Percentiles rank a stretch among this genome's conserved stretches.
Conservation (phyloP, 2,329 filamentous ascomycete species). For the Trichoderma semiorbis region DNA sequence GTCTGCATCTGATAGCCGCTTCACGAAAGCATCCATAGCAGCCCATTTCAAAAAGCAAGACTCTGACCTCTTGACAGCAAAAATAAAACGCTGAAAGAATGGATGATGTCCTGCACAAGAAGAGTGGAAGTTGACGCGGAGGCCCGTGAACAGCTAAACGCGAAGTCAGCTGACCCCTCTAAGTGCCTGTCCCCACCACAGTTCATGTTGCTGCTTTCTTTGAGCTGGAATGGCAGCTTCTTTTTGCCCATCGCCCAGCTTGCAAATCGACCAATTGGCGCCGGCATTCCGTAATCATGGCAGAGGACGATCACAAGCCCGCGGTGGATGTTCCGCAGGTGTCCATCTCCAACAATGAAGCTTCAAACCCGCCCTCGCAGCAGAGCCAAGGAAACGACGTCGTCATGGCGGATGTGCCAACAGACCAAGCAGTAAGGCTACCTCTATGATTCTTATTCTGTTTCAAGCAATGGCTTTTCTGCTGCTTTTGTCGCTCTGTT, state of each 20-base stretch:
- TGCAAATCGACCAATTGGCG: not conserved
- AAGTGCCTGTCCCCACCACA: not conserved
- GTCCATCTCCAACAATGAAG: conserved; percentile 23
- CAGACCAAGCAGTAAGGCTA: conserved; percentile 39
- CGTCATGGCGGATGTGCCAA: conserved; percentile 42
- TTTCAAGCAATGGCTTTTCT: not conserved
- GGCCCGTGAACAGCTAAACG: conserved; percentile 24
- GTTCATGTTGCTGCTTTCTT: not conserved
- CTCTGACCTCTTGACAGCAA: not conserved
- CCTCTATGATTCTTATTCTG: not conserved
- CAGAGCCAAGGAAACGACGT: conserved; percentile 32
- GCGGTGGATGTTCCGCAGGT: conserved; percentile 23
- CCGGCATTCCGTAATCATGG: conserved; percentile 25
- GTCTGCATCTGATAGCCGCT: conserved; percentile 26
- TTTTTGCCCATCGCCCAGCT: not conserved
- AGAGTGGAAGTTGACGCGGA: conserved; percentile 16
- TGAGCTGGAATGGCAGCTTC: conserved; percentile 5
- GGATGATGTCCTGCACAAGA: not conserved
- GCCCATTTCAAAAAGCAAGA: conserved; percentile 8
- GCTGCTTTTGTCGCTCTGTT: not conserved
- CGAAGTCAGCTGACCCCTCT: conserved; percentile 39
- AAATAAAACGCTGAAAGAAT: not conserved
- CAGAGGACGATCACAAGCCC: conserved; percentile 27
- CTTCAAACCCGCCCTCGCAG: conserved; percentile 22
- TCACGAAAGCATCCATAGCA: conserved; percentile 40